phyloP scores from a whole-genome alignment of 371 early-diverging fungal species.

The Parasitella parasitica region DNA sequence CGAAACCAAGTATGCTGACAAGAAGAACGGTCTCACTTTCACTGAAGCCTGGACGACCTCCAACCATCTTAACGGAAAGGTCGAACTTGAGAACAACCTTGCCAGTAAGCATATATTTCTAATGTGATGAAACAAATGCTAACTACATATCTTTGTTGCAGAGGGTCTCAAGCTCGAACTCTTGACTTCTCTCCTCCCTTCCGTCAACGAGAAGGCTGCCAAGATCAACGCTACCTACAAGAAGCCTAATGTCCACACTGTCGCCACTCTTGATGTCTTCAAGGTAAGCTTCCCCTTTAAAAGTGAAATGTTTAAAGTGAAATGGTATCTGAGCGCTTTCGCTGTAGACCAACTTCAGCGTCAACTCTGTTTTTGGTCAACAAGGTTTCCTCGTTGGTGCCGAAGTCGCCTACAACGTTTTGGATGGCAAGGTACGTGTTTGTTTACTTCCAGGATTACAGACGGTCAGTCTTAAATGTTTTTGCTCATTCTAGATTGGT shows the following conservation, averaged over 20 bases:
- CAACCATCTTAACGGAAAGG: slow-evolving; percentile 88
- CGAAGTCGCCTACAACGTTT: slow-evolving; percentile 90
- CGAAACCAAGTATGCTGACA: slow-evolving; percentile 95
- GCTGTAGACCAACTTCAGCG: slow-evolving; percentile 47
- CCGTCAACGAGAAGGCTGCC: slow-evolving; percentile 50
- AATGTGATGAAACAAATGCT: background rate
- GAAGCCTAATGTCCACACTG: slow-evolving; percentile 52
- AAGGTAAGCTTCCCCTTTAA: slow-evolving; percentile 28
- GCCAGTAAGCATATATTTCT: slow-evolving; percentile 63
- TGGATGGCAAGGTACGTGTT: slow-evolving; percentile 66
- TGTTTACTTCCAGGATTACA: background rate
- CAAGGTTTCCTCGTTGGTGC: slow-evolving; percentile 90
- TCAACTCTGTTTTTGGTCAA: slow-evolving; percentile 61
- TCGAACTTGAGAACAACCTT: slow-evolving; percentile 92
- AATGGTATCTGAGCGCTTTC: background rate
- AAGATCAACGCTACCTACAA: slow-evolving; percentile 51
- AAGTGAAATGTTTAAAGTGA: background rate
- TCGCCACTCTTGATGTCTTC: slow-evolving; percentile 51
- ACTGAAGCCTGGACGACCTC: slow-evolving; percentile 95
- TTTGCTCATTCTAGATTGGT: slow-evolving; percentile 48
- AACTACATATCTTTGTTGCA: background rate
- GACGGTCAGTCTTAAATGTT: background rate
- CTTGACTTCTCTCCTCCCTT: slow-evolving; percentile 48
- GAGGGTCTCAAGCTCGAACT: slow-evolving; percentile 56
- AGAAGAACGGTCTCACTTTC: slow-evolving; percentile 88